phyloP scores from a whole-genome alignment of 2,329 filamentous ascomycete genomes.

The Diaporthe batatas region DNA sequence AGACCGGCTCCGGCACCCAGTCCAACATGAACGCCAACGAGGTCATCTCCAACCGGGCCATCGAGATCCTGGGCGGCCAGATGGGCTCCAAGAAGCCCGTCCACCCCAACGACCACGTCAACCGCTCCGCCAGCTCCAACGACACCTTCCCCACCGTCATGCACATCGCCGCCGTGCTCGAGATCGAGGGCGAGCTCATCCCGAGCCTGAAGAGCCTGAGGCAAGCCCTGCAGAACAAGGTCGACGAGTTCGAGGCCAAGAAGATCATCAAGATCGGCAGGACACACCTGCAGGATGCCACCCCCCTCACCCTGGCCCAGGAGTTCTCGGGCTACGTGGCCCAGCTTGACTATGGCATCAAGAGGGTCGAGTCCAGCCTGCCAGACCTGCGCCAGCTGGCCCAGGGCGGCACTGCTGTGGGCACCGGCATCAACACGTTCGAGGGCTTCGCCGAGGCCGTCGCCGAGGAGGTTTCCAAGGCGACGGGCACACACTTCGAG shows the following conservation, averaged over 20 bases:
- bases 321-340: slow-evolving; percentile 98
- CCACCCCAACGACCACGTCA: slow-evolving; percentile 99
- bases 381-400: slow-evolving; percentile 54
- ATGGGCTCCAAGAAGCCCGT: slow-evolving; percentile 99
- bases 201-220: slow-evolving; percentile 87
- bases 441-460: slow-evolving; percentile 95
- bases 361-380: slow-evolving; percentile 73
- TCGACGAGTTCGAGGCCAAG: slow-evolving; percentile 84
- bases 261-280: slow-evolving; percentile 99
- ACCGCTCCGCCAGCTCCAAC: slow-evolving; percentile 98
- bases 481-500: slow-evolving; percentile 93
- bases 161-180: slow-evolving; percentile 97
- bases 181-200: slow-evolving; percentile 87
- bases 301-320: slow-evolving; percentile 93
- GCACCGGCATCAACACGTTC: slow-evolving; percentile 97
- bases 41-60: slow-evolving; percentile 98
- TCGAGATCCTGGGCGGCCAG: slow-evolving; percentile 93
- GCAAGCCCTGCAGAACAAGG: slow-evolving; percentile 87
- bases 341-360: slow-evolving; percentile 91
- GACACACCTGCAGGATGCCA: slow-evolving; percentile 97
- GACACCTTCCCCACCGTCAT: slow-evolving; percentile 99
- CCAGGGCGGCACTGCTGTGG: slow-evolving; percentile 78
- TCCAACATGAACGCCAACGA: slow-evolving; percentile 99
- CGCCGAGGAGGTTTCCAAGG: slow-evolving; percentile 88
- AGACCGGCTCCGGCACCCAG: slow-evolving; percentile 98